phyloP scores from a whole-genome alignment of 352 stramenopile species.

The Pythium utonaiense region DNA sequence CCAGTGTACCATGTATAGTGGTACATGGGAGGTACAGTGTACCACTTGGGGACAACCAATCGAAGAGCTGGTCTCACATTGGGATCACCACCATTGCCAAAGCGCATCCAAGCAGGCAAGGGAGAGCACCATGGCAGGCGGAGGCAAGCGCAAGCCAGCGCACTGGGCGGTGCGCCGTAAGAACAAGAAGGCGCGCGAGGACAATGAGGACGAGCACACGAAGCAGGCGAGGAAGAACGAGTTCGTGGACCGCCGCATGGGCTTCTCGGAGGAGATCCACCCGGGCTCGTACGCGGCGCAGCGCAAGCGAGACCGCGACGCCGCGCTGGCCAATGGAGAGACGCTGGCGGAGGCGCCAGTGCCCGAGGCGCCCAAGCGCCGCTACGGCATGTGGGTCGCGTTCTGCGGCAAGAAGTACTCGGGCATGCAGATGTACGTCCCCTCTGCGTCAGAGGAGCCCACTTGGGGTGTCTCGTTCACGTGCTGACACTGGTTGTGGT shows the following conservation, averaged over 20 bases:
- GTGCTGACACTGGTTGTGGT: not conserved
- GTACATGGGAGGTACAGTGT: slow-evolving; percentile 9
- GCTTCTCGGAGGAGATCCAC: slow-evolving; percentile 62
- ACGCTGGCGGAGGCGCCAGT: slow-evolving; percentile 1
- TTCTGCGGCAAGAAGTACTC: slow-evolving; percentile 90
- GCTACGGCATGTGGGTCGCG: slow-evolving; percentile 81
- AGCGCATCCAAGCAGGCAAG: no score
- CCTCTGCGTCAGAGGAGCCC: not conserved
- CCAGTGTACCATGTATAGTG: no score
- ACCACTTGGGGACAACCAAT: slow-evolving; percentile 4
- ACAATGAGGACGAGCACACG: slow-evolving; percentile 10
- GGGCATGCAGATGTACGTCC: slow-evolving; percentile 81
- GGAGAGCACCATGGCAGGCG: slow-evolving; percentile 13
- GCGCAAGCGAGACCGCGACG: slow-evolving; percentile 19
- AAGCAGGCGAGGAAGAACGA: slow-evolving; percentile 23
- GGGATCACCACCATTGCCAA: not conserved
- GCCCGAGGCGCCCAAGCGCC: slow-evolving; percentile 38
- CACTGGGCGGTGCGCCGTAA: slow-evolving; percentile 75
- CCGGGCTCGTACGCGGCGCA: slow-evolving; percentile 74
- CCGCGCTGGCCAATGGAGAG: slow-evolving; percentile 8
- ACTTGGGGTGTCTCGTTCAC: not conserved
- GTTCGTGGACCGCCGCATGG: slow-evolving; percentile 42
- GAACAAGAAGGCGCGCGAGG: slow-evolving; percentile 56
- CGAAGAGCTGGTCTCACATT: not conserved
- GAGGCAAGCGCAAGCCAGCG: slow-evolving; percentile 65